Evolutionary conservation across 1,284 basidiomycete species (phyloP).

Genomic region (Ganoderma lingzhi): DNA sequence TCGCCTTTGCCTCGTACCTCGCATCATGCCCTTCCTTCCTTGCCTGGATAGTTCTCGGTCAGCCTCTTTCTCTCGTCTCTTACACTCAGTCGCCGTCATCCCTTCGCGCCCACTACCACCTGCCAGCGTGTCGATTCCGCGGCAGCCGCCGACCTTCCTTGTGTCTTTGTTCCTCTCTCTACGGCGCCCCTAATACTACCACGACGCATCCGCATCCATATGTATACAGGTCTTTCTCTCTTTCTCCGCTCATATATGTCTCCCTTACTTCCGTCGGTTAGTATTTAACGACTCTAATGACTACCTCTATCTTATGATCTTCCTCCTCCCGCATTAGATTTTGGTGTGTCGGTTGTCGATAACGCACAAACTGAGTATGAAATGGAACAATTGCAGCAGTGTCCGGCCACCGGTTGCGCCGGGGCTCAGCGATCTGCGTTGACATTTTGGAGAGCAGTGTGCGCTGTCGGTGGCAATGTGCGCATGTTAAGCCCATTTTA

Average conservation of each 20-base stretch:
- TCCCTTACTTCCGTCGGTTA: slow-evolving; percentile 27
- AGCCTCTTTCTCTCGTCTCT: slow-evolving; percentile 3
- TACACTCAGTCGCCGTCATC: slow-evolving; percentile 1
- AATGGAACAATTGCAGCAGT: neutral
- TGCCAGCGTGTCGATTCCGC: slow-evolving; percentile 21
- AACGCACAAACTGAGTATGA: neutral
- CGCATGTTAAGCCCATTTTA: too few relatives aligned
- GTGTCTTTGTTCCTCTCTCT: slow-evolving; percentile 6
- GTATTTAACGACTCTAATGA: slow-evolving; percentile 36
- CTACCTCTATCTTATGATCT: slow-evolving; percentile 32
- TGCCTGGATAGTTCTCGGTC: slow-evolving; percentile 24
- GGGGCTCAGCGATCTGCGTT: too few relatives aligned
- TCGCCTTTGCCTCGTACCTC: slow-evolving; percentile 11
- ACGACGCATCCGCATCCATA: slow-evolving; percentile 22
- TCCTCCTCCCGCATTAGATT: slow-evolving; percentile 10
- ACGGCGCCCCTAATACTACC: neutral
- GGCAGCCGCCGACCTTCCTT: slow-evolving; percentile 31
- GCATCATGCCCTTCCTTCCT: slow-evolving; percentile 12
- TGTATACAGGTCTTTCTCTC: slow-evolving; percentile 24
- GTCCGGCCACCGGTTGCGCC: neutral
- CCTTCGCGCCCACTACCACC: slow-evolving; percentile 19
- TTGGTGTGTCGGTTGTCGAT: neutral
- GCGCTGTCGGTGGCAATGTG: too few relatives aligned
- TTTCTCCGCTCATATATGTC: slow-evolving; percentile 16
- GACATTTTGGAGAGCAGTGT: too few relatives aligned